Percentiles rank a stretch among this genome's conserved stretches.
Evolutionary conservation across 2,329 filamentous ascomycete genomes (phyloP).

Genomic region (Talaromyces sp.): DNA sequence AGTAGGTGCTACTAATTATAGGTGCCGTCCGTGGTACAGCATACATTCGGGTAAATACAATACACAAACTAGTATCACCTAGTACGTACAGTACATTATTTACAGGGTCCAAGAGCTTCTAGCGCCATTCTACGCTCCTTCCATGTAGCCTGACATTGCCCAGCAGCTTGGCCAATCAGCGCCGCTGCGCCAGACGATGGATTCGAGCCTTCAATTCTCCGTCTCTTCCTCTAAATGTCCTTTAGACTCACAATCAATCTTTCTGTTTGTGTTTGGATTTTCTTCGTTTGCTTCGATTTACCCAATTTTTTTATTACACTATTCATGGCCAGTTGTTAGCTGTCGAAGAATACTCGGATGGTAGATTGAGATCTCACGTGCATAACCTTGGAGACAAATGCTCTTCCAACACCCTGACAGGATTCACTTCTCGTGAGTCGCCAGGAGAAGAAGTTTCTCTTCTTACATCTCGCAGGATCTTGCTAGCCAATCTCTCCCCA

Average conservation of each 20-base stretch:
- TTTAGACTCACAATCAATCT: neutral
- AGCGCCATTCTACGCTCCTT: conserved; percentile 16
- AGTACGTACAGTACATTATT: neutral
- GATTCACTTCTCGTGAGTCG: neutral
- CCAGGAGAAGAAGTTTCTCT: neutral
- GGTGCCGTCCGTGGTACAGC: neutral
- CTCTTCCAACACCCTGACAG: neutral
- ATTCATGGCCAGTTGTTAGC: neutral
- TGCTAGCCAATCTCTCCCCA: neutral
- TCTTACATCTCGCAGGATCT: neutral
- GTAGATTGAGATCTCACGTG: conserved; percentile 3
- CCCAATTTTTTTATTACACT: neutral
- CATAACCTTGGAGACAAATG: neutral
- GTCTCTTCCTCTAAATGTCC: neutral
- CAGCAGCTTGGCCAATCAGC: conserved; percentile 4
- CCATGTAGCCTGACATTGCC: conserved; percentile 12
- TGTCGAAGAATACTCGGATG: neutral
- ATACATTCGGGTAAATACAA: no score
- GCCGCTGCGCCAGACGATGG: neutral
- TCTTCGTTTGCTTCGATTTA: neutral
- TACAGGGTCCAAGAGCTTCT: conserved; percentile 9
- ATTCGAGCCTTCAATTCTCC: conserved; percentile 2
- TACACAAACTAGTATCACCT: neutral
- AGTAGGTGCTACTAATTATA: neutral
- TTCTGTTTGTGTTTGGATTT: neutral